phyloP scores from a whole-genome alignment of 2,329 filamentous ascomycete genomes.

The Aspergillus japonicus region DNA sequence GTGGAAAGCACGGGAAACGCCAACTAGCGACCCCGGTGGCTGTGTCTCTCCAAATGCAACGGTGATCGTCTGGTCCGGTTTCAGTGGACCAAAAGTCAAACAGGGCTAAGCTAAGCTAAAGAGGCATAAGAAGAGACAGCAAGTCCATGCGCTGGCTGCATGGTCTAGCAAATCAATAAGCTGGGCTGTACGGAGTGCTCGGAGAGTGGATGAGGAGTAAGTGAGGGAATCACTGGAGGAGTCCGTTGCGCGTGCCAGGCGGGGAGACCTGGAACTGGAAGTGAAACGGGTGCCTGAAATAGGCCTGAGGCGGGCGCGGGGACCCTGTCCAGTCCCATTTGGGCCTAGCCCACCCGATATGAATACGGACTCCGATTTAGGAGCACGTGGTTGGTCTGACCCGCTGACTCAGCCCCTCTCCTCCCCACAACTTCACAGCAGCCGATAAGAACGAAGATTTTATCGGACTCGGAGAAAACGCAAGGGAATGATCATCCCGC shows the following conservation, averaged over 20 bases:
- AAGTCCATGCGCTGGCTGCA: neutral
- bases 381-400: neutral
- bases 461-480: neutral
- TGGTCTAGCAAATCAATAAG: neutral
- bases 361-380: neutral
- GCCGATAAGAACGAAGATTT: conserved; percentile 1
- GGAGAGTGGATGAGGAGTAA: neutral
- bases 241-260: neutral
- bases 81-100: neutral
- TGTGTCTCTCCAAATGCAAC: conserved; percentile 20
- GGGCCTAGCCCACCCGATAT: neutral
- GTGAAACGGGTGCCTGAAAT: neutral
- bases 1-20: conserved; percentile 13
- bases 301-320: neutral
- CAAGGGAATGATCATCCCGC: neutral
- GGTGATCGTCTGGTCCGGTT: conserved; percentile 13
- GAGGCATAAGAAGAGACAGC: neutral
- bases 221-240: neutral
- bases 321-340: neutral
- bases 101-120: neutral
- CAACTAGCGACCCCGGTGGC: conserved; percentile 21
- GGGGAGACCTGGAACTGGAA: neutral
- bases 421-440: conserved; percentile 1
- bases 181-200: neutral
- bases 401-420: neutral